These are phyloP conservation scores for Plasmodium vivax DNA, from an alignment of 169 alveolate species.

Conservation along the genomic window DNA sequence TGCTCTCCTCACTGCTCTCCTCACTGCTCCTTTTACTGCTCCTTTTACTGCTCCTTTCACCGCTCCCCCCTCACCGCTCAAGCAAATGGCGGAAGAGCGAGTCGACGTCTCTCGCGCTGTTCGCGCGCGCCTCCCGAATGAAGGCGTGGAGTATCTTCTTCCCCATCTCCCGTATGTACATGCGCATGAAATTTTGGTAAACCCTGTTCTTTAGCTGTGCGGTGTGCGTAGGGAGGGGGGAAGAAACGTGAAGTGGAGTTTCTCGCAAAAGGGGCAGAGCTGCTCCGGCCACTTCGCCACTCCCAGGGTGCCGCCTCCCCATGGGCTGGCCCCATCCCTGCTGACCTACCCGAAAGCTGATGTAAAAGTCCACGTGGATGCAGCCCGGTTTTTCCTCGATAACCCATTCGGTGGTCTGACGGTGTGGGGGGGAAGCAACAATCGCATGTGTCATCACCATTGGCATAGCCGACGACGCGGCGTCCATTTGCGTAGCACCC, in stretches of 20 bases:
- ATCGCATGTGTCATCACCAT: neutral
- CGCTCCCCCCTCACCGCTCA: neutral
- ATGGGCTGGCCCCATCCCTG: neutral
- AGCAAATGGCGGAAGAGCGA: neutral
- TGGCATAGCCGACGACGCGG: neutral
- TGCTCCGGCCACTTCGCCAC: no score
- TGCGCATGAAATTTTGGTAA: conserved; percentile 62
- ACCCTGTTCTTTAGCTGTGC: conserved; percentile 32
- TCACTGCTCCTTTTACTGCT: no score
- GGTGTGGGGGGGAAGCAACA: neutral
- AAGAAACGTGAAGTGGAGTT: neutral
- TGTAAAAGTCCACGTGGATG: conserved; percentile 54
- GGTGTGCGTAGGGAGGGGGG: neutral
- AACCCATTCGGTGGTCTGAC: conserved; percentile 43
- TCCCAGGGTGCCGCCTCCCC: neutral
- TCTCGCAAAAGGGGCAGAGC: neutral
- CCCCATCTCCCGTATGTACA: conserved; percentile 60
- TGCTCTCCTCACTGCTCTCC: no score
- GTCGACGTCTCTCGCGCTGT: conserved; percentile 27
- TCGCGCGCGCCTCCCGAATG: conserved; percentile 25
- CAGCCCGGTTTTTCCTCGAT: conserved; percentile 27
- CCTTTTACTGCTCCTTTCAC: no score
- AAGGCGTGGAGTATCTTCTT: conserved; percentile 54
- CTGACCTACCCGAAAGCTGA: conserved; percentile 45
- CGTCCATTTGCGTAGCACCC: neutral